phyloP scores from a whole-genome alignment of 139 green algal genomes.

The Tetratostichococcus sp. region DNA sequence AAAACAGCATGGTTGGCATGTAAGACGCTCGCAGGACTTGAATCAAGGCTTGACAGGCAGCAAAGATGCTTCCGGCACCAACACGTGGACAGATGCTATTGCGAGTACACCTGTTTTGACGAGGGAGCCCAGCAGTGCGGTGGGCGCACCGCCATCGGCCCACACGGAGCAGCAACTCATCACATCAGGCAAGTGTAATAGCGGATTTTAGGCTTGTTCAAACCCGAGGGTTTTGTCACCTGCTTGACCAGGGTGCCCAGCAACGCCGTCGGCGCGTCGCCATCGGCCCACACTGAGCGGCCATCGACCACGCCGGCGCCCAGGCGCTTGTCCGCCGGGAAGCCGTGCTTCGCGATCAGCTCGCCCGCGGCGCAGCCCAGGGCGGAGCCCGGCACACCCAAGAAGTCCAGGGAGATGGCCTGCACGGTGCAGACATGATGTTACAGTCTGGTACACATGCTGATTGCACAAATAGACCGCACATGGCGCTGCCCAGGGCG shows the following conservation, averaged over 20 bases:
- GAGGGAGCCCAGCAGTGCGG: slow-evolving; percentile 33
- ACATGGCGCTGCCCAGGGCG: too few species aligned
- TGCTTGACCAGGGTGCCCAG: slow-evolving; percentile 35
- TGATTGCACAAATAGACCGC: too few species aligned
- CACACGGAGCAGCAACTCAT: slow-evolving; percentile 82
- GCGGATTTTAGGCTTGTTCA: too few species aligned
- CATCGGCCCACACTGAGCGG: slow-evolving; percentile 74
- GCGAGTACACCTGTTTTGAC: slow-evolving; percentile 6
- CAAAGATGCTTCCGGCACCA: too few species aligned
- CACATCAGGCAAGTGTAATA: too few species aligned
- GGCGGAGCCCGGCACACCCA: slow-evolving; percentile 53
- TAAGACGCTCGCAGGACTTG: too few species aligned
- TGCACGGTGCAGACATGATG: neutral
- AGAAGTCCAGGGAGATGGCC: slow-evolving; percentile 75
- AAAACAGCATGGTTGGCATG: too few species aligned
- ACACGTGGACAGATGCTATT: too few species aligned
- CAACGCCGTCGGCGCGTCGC: slow-evolving; percentile 20
- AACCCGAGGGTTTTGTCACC: too few species aligned
- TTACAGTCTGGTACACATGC: too few species aligned
- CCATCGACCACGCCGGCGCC: slow-evolving; percentile 81
- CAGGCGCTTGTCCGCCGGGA: slow-evolving; percentile 71
- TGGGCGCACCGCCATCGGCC: slow-evolving; percentile 51
- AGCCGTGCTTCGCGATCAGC: slow-evolving; percentile 65
- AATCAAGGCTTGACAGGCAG: too few species aligned
- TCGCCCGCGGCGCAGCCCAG: slow-evolving; percentile 46